Evolutionary conservation across 2,329 filamentous ascomycete genomes (phyloP).

Genomic region (Cadophora sp.): DNA sequence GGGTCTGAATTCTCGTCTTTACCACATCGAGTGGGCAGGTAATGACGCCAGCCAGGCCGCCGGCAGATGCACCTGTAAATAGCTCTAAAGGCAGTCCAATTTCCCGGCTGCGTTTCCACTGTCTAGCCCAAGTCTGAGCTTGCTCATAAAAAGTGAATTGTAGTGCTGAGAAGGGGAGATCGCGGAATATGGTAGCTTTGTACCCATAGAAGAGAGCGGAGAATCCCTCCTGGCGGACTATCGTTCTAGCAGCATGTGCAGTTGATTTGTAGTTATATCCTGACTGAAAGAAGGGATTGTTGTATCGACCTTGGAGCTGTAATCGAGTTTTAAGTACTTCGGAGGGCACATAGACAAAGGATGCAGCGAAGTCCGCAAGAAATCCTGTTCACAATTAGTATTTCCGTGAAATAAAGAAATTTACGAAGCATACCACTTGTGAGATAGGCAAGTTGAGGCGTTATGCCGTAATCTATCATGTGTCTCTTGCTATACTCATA

Average conservation of each 20-base stretch:
- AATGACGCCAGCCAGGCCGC: constrained; percentile 90
- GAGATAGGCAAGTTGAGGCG: constrained; percentile 85
- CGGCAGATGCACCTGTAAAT: constrained; percentile 85
- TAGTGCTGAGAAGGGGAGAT: constrained; percentile 92
- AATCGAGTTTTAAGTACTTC: constrained; percentile 98
- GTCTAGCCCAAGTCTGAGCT: constrained; percentile 80
- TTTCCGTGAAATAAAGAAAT: background rate
- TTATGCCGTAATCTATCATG: constrained; percentile 84
- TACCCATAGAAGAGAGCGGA: constrained; percentile 94
- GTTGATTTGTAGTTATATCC: constrained; percentile 96
- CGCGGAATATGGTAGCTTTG: constrained; percentile 91
- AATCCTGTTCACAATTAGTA: constrained; percentile 65
- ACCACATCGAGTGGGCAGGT: constrained; percentile 97
- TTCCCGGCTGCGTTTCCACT: constrained; percentile 79
- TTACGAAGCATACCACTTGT: constrained; percentile 67
- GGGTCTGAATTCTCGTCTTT: constrained; percentile 95
- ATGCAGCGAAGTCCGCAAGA: constrained; percentile 89
- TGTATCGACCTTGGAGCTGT: constrained; percentile 92
- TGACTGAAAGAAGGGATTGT: constrained; percentile 91
- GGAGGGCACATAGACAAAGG: constrained; percentile 92
- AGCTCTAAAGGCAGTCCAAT: constrained; percentile 88
- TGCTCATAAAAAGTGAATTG: constrained; percentile 99
- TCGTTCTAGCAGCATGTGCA: constrained; percentile 83
- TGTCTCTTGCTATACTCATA: constrained; percentile 95
- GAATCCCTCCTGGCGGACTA: constrained; percentile 81